phyloP scores from a whole-genome alignment of 257 asterid species.

The Perilla frutescens region DNA sequence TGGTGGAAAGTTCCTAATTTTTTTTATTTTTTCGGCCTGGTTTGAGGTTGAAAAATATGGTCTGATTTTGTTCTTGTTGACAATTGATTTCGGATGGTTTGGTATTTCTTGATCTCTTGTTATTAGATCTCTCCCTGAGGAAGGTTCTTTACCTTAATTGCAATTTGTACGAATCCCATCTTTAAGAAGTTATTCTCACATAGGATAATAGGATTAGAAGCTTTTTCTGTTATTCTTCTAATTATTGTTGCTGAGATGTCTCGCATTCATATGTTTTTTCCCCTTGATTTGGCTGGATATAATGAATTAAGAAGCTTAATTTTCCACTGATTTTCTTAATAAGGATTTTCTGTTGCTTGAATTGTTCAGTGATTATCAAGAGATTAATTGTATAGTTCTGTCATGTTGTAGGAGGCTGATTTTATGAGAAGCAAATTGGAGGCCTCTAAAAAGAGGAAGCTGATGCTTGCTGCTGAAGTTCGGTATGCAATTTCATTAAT shows the following conservation, averaged over 20 bases:
- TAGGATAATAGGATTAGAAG: background rate
- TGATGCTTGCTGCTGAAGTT: conserved; percentile 77
- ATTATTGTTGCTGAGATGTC: background rate
- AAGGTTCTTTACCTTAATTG: background rate
- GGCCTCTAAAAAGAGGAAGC: conserved; percentile 55
- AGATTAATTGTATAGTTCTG: background rate
- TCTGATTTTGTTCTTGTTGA: conserved; percentile 1
- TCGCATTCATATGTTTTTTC: too few relatives aligned
- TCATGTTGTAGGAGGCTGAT: conserved; percentile 59
- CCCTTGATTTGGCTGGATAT: too few relatives aligned
- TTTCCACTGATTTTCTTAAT: background rate
- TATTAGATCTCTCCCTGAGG: conserved; percentile 32
- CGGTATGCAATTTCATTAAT: conserved; percentile 50
- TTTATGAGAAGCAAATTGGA: conserved; percentile 59
- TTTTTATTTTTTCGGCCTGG: background rate
- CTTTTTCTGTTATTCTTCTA: background rate
- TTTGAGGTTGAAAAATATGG: background rate
- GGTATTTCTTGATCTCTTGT: conserved; percentile 29
- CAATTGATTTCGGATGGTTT: background rate
- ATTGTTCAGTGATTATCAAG: background rate
- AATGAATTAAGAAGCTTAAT: background rate
- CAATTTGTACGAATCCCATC: too few relatives aligned
- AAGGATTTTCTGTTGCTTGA: background rate
- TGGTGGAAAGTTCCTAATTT: conserved; percentile 48
- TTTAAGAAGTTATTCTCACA: background rate